Evolutionary conservation across 768 basidiomycete genomes (phyloP).

Genomic region (Lyophyllum shimeji): DNA sequence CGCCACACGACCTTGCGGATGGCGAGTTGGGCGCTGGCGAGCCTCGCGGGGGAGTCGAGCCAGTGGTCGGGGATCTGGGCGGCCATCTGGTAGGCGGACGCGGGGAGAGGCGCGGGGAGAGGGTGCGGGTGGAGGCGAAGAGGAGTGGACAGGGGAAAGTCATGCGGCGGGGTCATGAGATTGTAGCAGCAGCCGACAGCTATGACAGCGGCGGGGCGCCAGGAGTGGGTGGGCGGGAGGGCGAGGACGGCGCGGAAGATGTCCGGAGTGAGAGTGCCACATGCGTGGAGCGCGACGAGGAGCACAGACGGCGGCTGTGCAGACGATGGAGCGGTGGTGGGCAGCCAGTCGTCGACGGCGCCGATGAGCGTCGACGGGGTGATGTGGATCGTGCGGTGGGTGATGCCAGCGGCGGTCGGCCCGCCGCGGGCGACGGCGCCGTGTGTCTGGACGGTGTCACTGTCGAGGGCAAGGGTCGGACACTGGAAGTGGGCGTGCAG

Average conservation of each 20-base stretch:
- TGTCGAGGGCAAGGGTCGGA: constrained; percentile 69
- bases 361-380: constrained; percentile 44
- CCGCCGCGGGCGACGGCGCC: constrained; percentile 39
- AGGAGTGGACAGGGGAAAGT: constrained; percentile 54
- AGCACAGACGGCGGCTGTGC: constrained; percentile 49
- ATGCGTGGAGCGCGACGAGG: constrained; percentile 72
- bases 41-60: constrained; percentile 36
- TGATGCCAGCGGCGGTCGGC: constrained; percentile 33
- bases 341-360: constrained; percentile 55
- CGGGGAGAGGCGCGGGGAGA: constrained; percentile 38
- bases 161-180: constrained; percentile 48
- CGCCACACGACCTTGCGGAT: constrained; percentile 73
- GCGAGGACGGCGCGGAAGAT: constrained; percentile 53
- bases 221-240: constrained; percentile 21
- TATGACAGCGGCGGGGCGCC: constrained; percentile 54
- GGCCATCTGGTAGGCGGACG: constrained; percentile 66
- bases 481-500: constrained; percentile 33
- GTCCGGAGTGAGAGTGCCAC: constrained; percentile 71
- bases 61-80: constrained; percentile 70
- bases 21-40: constrained; percentile 44
- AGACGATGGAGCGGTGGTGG: neutral
- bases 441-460: constrained; percentile 53
- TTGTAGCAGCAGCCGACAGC: constrained; percentile 84
- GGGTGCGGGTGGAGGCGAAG: constrained; percentile 6
- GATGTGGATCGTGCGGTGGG: constrained; percentile 58